These are phyloP conservation scores for Erucastrum elatum DNA, from an alignment of 345 rosid genomes.

Conservation along the genomic window DNA sequence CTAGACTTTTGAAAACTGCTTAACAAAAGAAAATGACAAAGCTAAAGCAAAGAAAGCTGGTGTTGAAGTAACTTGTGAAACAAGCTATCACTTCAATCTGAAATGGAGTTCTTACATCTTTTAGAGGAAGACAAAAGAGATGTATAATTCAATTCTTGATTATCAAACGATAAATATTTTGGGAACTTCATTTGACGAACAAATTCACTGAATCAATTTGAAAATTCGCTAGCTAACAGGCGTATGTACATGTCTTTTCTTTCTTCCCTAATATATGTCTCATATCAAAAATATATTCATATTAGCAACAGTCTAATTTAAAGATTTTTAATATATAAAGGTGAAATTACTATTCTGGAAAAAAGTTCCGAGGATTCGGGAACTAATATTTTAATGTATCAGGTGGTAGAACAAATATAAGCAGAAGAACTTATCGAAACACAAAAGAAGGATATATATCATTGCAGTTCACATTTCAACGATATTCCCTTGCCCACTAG, in stretches of 20 bases:
- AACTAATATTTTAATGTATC: constrained; percentile 37
- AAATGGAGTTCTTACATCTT: constrained; percentile 8
- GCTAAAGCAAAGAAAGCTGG: neutral
- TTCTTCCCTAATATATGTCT: neutral
- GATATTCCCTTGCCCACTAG: constrained; percentile 33
- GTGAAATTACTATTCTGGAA: neutral
- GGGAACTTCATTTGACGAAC: neutral
- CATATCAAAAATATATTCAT: neutral
- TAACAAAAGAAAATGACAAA: neutral
- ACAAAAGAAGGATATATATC: constrained; percentile 17
- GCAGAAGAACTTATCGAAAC: constrained; percentile 28
- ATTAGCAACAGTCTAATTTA: neutral
- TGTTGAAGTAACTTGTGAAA: constrained; percentile 1
- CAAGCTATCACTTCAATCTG: neutral
- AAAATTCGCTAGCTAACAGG: neutral
- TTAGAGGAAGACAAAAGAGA: neutral
- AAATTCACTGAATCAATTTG: neutral
- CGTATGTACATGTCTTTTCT: neutral
- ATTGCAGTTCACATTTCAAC: constrained; percentile 19
- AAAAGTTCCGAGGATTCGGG: constrained; percentile 36
- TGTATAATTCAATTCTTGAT: neutral
- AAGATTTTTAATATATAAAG: neutral
- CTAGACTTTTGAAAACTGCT: neutral
- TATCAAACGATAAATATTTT: neutral
- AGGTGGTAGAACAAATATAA: constrained; percentile 43